Evolutionary conservation across 2,329 filamentous ascomycete species (phyloP), one percentile per base, ranked within the genome.

Genomic region (Aureobasidium leucospermi): DNA sequence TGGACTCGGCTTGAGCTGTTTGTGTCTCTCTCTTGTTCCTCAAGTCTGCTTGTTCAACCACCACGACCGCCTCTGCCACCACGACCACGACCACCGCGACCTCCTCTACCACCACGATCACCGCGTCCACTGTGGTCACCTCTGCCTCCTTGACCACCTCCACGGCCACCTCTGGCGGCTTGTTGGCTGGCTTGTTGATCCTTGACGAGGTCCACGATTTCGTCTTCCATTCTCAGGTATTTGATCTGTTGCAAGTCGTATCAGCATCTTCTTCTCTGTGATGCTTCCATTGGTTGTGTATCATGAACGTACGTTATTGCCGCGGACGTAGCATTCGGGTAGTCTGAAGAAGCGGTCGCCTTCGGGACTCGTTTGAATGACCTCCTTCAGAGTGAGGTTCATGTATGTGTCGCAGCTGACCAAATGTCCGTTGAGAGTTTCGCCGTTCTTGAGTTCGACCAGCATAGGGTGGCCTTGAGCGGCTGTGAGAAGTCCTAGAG

Each of bases 381-480:
- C 95, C 74, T 97, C 94, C 75, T 94, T 96, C 66, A 99, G 78
- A 2, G 93, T 97, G 67, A 99, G 79, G 78, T 99, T 99, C 94
- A 99, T 99, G 91, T 94, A 99, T 51, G 93, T 99, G 75, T 99
- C 94, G 85, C 93, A 99, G 74, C 88, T 90, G 74, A 96, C 88
- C 61, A 99, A 81, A 71, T 96, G 91, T 64, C 94, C 94, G 77
- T 97, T 99, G 62, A 99, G 83, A 0, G 94, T 97, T 76, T 99
- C 92, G 77, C 92, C 92, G 71, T 93, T 96, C 81, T 96, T 96
- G 66, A 96, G 87, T 79, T 96, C 92, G 65, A 96, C 92, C 60
- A 96, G 87, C 88, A 96, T 97, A 4, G 94, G 93, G 73, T 96
- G 90, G 81, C 94, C 94, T 80, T 96, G 92, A 65, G 94, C 92